These are phyloP conservation scores for Fusarium napiforme DNA, from an alignment of 2,329 filamentous ascomycete species.

Conservation along the genomic window DNA sequence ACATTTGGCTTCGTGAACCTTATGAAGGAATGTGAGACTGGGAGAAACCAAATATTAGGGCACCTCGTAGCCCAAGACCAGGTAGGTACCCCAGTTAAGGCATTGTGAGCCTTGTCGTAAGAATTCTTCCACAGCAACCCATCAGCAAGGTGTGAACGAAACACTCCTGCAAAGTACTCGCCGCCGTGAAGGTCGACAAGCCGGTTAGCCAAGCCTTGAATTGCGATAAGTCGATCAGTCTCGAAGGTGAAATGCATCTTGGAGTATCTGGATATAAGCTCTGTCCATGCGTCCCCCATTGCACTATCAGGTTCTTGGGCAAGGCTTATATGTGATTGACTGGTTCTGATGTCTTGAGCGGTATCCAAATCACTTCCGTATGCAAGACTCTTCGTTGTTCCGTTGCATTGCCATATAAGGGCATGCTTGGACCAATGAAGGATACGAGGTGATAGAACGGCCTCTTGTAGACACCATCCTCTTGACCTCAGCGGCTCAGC, in stretches of 20 bases:
- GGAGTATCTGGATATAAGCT: not conserved
- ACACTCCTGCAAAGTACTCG: conserved; percentile 16
- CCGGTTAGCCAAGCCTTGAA: conserved; percentile 11
- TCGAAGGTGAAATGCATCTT: conserved; percentile 12
- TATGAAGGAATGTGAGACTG: not conserved
- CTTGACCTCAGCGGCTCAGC: not conserved
- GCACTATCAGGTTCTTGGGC: not conserved
- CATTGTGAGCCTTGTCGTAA: not conserved
- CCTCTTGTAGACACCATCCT: conserved; percentile 7
- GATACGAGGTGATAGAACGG: not conserved
- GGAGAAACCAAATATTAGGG: not conserved
- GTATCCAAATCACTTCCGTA: not conserved
- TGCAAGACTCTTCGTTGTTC: not conserved
- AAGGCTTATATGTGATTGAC: not conserved
- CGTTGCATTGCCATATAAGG: not conserved
- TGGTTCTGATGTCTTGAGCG: not conserved
- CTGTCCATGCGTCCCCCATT: not conserved
- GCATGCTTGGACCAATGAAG: not conserved
- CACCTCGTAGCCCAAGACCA: conserved; percentile 14
- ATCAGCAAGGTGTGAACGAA: not conserved
- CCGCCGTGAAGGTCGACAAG: not conserved
- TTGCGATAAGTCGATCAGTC: conserved; percentile 6
- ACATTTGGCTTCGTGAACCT: not conserved
- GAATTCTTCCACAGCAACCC: conserved; percentile 7
- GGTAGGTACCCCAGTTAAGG: not conserved